Evolutionary conservation across 345 rosid species (phyloP), one percentile per base, ranked within the genome.

Genomic region (Melaleuca quinquenervia): DNA sequence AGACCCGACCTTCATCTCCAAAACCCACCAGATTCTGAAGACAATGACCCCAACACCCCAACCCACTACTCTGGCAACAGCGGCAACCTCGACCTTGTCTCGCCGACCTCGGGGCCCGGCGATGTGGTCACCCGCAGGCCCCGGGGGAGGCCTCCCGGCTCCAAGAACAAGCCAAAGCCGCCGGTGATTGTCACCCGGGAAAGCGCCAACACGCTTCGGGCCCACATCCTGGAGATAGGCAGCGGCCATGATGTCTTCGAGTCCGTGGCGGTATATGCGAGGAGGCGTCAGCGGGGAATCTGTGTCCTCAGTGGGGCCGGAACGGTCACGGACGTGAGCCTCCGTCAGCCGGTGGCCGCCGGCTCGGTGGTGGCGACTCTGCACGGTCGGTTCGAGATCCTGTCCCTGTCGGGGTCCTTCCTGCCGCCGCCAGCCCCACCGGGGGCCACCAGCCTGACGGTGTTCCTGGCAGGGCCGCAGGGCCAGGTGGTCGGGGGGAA

Each of bases 381-480:
- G 26, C 93, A 91, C 62, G 94, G 94, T 13, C 87, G 93, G 82
- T 92, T 91, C 64, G 94, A 92, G 90, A 91, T 92, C 56, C 89
- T 92, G 82, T 92, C 94, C 27, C 49, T 92, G 56, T 86, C 92
- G 0, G 94, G 94, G 32, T 90, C 94, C 11, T 91, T 91, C 87
- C 84, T 92, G 50, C 92, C 94, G 2, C 92, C 92, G 44, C 94
- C 92, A 13, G 94, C 94, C 1, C 94, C 94, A 3, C 93, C 94
- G 0, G 94, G 92, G 6, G 94, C 94, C 12, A 90, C 93, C n/a
- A 89, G 93, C 80, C 70, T 92, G 51, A 90, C 94, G 5, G 87
- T 91, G 52, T 91, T 89, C 82, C 84, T 92, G 48, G 90, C 92
- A 12, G 93, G 93, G 11, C 91, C 93, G 12, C 94, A 92, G 82